Evolutionary conservation across 768 basidiomycete genomes (phyloP).

Genomic region (Termitomyces heimii): DNA sequence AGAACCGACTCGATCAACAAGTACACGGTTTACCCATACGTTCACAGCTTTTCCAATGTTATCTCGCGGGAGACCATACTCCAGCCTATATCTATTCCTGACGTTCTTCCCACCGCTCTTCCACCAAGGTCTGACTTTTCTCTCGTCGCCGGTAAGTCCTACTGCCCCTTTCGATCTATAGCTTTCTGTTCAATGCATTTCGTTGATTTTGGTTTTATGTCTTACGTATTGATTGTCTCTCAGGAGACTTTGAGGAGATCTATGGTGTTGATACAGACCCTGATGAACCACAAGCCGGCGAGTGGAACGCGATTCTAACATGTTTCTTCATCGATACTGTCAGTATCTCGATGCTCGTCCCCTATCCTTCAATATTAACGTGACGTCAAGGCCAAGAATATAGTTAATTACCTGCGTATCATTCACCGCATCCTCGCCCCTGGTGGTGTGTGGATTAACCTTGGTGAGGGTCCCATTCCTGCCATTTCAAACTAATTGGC

Average conservation of each 20-base stretch:
- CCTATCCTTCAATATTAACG: neutral
- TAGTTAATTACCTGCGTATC: conserved; percentile 85
- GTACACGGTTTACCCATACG: conserved; percentile 80
- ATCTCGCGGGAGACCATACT: conserved; percentile 55
- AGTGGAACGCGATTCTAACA: conserved; percentile 88
- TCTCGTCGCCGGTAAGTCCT: conserved; percentile 69
- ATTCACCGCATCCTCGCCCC: conserved; percentile 79
- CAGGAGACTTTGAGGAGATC: conserved; percentile 91
- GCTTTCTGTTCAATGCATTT: too few relatives aligned
- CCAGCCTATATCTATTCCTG: conserved; percentile 68
- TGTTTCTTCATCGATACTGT: conserved; percentile 99
- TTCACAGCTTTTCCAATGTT: conserved; percentile 90
- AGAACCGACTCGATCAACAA: conserved; percentile 63
- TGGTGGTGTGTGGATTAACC: conserved; percentile 90
- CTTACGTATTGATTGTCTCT: neutral
- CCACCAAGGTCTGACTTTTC: conserved; percentile 66
- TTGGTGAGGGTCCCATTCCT: conserved; percentile 39
- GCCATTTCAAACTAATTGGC: neutral
- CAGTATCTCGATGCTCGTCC: conserved; percentile 13
- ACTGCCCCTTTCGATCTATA: neutral
- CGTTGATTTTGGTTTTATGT: too few relatives aligned
- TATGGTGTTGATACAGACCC: conserved; percentile 59
- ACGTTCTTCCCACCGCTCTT: conserved; percentile 73
- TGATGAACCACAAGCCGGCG: conserved; percentile 62
- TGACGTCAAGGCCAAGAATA: conserved; percentile 91